Conservation (phyloP, 2,329 filamentous ascomycete genomes). For the Podosphaera xanthii region DNA sequence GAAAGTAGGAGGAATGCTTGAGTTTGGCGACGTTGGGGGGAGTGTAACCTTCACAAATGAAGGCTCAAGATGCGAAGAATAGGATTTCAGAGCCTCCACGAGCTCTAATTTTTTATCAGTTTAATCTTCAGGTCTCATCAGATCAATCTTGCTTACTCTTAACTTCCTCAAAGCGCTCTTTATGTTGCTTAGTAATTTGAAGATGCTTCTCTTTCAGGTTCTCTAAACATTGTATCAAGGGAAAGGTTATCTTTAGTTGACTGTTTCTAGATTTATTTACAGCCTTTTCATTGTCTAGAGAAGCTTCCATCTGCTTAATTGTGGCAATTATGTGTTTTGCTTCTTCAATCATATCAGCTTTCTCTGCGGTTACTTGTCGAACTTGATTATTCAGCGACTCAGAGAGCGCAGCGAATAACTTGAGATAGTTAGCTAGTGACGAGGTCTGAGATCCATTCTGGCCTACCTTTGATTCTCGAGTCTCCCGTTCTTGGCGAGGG, state of each 20-base stretch:
- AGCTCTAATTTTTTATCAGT: constrained; percentile 37
- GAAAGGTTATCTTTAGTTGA: constrained; percentile 57
- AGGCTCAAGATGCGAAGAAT: constrained; percentile 82
- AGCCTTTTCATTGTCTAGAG: constrained; percentile 50
- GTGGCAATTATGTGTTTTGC: constrained; percentile 63
- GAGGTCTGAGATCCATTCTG: constrained; percentile 3
- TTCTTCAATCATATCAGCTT: constrained; percentile 75
- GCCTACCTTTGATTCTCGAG: constrained; percentile 67
- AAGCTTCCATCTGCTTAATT: constrained; percentile 84
- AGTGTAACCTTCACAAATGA: constrained; percentile 70
- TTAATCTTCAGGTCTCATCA: not conserved
- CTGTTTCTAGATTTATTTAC: constrained; percentile 38
- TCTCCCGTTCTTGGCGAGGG: constrained; percentile 76
- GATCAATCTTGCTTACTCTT: constrained; percentile 40
- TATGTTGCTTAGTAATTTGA: constrained; percentile 60
- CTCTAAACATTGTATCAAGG: constrained; percentile 58
- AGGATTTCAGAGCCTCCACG: constrained; percentile 79
- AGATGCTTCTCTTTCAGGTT: constrained; percentile 66
- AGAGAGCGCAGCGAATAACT: constrained; percentile 83
- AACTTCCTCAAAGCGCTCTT: constrained; percentile 84
- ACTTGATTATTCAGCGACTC: constrained; percentile 83
- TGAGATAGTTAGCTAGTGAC: constrained; percentile 8
- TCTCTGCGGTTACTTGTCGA: constrained; percentile 63
- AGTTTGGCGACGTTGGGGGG: constrained; percentile 57
- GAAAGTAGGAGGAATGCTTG: constrained; percentile 59